Percentiles rank a stretch among this genome's conserved stretches.
Conservation (phyloP, 805 yeast genomes). For the Wickerhamomyces canadensis region DNA sequence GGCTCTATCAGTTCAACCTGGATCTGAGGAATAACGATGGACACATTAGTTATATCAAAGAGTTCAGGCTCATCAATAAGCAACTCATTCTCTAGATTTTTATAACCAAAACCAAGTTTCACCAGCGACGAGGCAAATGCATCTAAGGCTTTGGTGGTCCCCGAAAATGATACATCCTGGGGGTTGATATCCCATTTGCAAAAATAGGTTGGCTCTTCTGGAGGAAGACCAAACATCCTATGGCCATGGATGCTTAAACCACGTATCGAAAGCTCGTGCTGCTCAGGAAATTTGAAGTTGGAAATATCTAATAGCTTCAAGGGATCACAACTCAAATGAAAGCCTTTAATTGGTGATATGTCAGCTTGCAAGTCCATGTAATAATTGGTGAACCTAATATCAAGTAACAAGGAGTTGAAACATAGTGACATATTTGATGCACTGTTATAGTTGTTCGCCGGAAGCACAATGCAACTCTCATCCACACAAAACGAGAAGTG, state of each 20-base stretch:
- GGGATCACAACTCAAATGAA: constrained; percentile 13
- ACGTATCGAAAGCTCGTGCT: constrained; percentile 44
- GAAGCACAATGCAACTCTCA: constrained; percentile 68
- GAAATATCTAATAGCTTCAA: constrained; percentile 10
- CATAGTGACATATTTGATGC: constrained; percentile 54
- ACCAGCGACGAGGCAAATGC: constrained; percentile 36
- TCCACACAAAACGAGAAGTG: constrained; percentile 64
- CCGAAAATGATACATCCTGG: constrained; percentile 51
- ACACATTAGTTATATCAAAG: constrained; percentile 64
- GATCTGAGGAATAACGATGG: constrained; percentile 48
- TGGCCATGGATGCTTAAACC: constrained; percentile 74
- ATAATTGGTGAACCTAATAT: constrained; percentile 81
- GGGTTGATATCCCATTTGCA: constrained; percentile 86
- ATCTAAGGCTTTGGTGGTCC: constrained; percentile 40
- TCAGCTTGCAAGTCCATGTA: constrained; percentile 90
- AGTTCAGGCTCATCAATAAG: constrained; percentile 48
- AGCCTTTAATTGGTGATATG: constrained; percentile 49
- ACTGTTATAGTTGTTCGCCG: constrained; percentile 64
- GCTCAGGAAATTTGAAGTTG: constrained; percentile 6
- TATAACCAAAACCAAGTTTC: constrained; percentile 57
- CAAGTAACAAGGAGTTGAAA: constrained; percentile 65
- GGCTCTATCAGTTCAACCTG: constrained; percentile 35
- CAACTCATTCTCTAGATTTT: constrained; percentile 73
- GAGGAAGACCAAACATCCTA: constrained; percentile 90
- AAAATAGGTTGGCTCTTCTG: constrained; percentile 78